Evolutionary conservation across 768 basidiomycete genomes (phyloP), one percentile per base, ranked within the genome.

Genomic region (Mycena floridula): DNA sequence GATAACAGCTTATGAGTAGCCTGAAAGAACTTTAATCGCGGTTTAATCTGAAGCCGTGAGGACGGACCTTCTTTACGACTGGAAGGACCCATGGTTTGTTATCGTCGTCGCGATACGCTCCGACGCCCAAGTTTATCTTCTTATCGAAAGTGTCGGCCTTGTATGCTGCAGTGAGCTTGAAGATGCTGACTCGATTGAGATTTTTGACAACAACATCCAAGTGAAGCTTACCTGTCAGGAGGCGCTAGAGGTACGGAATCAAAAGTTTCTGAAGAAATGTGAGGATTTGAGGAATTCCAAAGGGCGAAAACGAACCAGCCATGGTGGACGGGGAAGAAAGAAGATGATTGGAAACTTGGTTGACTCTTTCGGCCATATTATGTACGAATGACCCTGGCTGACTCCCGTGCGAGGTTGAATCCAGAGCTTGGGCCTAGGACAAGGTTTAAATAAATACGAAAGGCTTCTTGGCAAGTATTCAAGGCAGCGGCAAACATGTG

Each of bases 61-160:
- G 44, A 21, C 53, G 50, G 47, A 86, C 90, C 77, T 89, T 90
- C 64, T 84, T 88, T 12, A 96, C 85, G 23, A 90, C 89, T 18
- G 92, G 92, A 22, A 96, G 77, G 21, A 95, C 80, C 89, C 91
- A 96, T 12, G 92, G 85, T 65, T 87, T 94, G 63, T 74, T 80
- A 55, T 88, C 62, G 54, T 92, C 77, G 57, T 94, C 93, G 53
- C 92, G 77, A 62, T 96, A 96, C 7, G 92, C 93, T 37, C 92
- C 93, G 37, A 93, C 92, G 28, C 92, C 91, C 20, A 96, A 74
- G 62, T 95, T 95, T 64, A 94, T 73, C 72, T 96, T 96, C 50
- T 82, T 65, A 12, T 77, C 72, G 60, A 72, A 77, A 2, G 76
- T 58, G 61, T 96, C 89, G 23, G 76, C 79, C 62, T 93, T 91